Conservation (phyloP, 495 filamentous ascomycete species). For the Aspergillus sclerotioniger region DNA sequence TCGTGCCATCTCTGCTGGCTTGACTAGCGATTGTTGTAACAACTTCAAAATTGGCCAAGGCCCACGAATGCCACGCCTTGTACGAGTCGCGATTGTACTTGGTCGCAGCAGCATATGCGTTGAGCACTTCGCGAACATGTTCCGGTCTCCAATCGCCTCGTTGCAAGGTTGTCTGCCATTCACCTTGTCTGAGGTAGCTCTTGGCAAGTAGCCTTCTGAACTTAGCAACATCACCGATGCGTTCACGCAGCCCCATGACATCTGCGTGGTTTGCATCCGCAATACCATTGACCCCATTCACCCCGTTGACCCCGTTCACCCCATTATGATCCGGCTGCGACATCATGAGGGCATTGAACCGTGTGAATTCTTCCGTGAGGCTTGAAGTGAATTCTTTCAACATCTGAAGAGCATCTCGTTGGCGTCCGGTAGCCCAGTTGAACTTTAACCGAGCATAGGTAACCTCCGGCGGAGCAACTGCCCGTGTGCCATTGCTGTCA, state of each 20-base stretch:
- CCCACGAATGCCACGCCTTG: constrained; percentile 99
- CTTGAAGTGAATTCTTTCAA: constrained; percentile 79
- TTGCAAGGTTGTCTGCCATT: constrained; percentile 85
- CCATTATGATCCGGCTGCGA: constrained; percentile 35
- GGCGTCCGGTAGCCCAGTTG: constrained; percentile 76
- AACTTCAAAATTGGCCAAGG: constrained; percentile 97
- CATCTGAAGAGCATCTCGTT: constrained; percentile 70
- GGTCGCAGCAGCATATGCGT: constrained; percentile 85
- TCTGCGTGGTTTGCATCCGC: constrained; percentile 45
- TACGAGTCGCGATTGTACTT: constrained; percentile 91
- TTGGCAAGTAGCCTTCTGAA: constrained; percentile 79
- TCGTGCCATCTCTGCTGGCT: constrained; percentile 52
- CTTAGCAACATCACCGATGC: constrained; percentile 43
- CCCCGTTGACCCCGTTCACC: constrained; percentile 26
- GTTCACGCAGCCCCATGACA: constrained; percentile 35
- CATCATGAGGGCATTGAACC: constrained; percentile 53
- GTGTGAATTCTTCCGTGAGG: constrained; percentile 70
- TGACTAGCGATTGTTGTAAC: constrained; percentile 73
- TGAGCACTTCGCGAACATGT: constrained; percentile 65
- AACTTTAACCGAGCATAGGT: constrained; percentile 93
- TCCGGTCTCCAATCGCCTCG: constrained; percentile 83
- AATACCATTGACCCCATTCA: constrained; percentile 62
- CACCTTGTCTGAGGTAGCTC: constrained; percentile 91
- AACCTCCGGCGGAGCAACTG: constrained; percentile 68
- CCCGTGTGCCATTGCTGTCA: constrained; percentile 52